Percentiles rank a stretch among this genome's conserved stretches.
These are phyloP conservation scores for Fraxinus cuspidata DNA, from an alignment of 257 asterid species.

Conservation along the genomic window DNA sequence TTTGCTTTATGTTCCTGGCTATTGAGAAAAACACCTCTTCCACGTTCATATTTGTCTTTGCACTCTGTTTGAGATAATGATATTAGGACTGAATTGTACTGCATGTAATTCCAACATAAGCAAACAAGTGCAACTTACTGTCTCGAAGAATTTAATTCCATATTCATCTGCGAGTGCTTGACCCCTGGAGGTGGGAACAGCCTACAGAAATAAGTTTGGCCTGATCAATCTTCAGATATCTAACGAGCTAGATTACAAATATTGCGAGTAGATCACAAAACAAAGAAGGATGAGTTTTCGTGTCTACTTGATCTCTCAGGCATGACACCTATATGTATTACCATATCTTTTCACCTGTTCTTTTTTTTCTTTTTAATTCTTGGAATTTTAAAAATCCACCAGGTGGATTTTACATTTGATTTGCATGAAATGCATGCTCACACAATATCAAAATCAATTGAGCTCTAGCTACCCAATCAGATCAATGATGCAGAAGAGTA, in stretches of 20 bases:
- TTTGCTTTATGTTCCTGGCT: conserved; percentile 89
- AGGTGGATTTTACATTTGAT: background rate
- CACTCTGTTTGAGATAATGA: conserved; percentile 61
- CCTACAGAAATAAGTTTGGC: conserved; percentile 44
- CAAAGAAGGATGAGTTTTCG: background rate
- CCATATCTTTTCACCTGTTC: background rate
- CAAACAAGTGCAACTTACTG: conserved; percentile 56
- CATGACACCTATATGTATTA: background rate
- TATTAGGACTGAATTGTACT: conserved; percentile 23
- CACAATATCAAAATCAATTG: background rate
- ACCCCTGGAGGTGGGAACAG: conserved; percentile 93
- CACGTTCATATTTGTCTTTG: conserved; percentile 89
- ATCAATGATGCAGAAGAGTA: background rate
- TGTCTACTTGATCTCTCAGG: background rate
- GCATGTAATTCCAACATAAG: conserved; percentile 11
- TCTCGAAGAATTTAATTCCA: conserved; percentile 90
- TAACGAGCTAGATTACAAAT: conserved; percentile 8
- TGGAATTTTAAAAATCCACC: background rate
- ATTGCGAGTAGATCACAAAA: background rate
- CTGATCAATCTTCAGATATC: conserved; percentile 23
- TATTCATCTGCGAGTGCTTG: conserved; percentile 97
- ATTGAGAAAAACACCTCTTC: conserved; percentile 97
- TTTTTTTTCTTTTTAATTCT: background rate
- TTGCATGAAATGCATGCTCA: background rate
- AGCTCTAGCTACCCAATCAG: background rate